phyloP scores from a whole-genome alignment of 164 flowering plant genomes.

The Annona cherimola region DNA sequence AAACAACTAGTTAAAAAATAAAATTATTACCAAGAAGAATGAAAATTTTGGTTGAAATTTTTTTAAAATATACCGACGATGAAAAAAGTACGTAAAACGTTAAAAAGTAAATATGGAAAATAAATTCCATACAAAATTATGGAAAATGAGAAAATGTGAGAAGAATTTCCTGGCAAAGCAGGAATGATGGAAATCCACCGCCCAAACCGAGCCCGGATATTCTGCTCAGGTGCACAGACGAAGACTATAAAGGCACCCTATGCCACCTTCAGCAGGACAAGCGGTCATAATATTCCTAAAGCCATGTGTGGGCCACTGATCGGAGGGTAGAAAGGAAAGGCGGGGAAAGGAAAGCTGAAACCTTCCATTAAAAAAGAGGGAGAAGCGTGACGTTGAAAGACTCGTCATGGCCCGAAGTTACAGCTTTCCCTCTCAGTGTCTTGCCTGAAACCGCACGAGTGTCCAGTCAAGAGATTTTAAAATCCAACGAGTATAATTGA shows the following conservation, averaged over 20 bases:
- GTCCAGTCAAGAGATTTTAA: conserved; percentile 6
- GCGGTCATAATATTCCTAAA: not conserved
- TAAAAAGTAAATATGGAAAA: too few species aligned
- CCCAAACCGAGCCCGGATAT: not conserved
- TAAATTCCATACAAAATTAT: too few species aligned
- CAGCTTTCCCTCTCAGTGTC: not conserved
- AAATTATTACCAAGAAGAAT: too few species aligned
- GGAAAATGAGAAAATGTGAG: too few species aligned
- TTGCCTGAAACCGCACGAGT: not conserved
- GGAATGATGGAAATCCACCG: not conserved
- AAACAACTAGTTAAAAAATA: too few species aligned
- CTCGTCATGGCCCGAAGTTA: not conserved
- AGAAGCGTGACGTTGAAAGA: not conserved
- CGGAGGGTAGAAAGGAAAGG: not conserved
- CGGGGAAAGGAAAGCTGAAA: not conserved
- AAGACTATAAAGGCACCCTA: not conserved
- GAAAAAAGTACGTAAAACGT: too few species aligned
- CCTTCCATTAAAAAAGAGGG: not conserved
- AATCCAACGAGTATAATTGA: conserved; percentile 5
- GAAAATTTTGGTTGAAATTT: too few species aligned
- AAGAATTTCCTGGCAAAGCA: not conserved
- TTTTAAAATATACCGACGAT: too few species aligned
- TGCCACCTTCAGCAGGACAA: not conserved
- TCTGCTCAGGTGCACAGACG: not conserved
- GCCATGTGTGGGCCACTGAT: not conserved